Conservation (phyloP, 2,329 filamentous ascomycete species). For the Ciborinia camelliae region DNA sequence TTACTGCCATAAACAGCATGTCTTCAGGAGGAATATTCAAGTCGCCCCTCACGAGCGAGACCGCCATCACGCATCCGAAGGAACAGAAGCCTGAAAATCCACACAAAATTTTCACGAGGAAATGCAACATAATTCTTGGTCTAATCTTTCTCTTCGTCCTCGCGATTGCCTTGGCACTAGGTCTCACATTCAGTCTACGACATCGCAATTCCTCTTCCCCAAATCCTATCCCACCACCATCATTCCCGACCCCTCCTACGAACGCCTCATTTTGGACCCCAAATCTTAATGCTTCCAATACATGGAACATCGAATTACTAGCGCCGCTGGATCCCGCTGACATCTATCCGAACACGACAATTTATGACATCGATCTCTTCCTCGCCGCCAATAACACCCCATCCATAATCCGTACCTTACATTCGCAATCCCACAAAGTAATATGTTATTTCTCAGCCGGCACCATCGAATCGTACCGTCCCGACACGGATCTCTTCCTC, state of each 20-base stretch:
- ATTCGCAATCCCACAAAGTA: conserved; percentile 53
- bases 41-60: conserved; percentile 11
- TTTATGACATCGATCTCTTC: conserved; percentile 41
- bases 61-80: not conserved
- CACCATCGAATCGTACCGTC: conserved; percentile 60
- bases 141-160: conserved; percentile 15
- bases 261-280: conserved; percentile 17
- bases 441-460: conserved; percentile 76
- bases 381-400: conserved; percentile 43
- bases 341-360: conserved; percentile 28
- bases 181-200: conserved; percentile 11
- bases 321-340: conserved; percentile 17
- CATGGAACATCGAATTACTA: conserved; percentile 22
- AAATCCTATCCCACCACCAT: not conserved
- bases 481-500: conserved; percentile 52
- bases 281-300: conserved; percentile 9
- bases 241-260: conserved; percentile 5
- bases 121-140: conserved; percentile 20
- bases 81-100: not conserved
- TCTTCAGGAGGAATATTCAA: conserved; percentile 19
- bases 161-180: conserved; percentile 13
- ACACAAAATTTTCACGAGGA: conserved; percentile 20
- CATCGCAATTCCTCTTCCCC: not conserved
- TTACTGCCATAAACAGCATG: conserved; percentile 2
- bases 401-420: conserved; percentile 46